Evolutionary conservation across 1,139 yeast species (phyloP), one percentile per base, ranked within the genome.

Genomic region (Arxiozyma bovina): DNA sequence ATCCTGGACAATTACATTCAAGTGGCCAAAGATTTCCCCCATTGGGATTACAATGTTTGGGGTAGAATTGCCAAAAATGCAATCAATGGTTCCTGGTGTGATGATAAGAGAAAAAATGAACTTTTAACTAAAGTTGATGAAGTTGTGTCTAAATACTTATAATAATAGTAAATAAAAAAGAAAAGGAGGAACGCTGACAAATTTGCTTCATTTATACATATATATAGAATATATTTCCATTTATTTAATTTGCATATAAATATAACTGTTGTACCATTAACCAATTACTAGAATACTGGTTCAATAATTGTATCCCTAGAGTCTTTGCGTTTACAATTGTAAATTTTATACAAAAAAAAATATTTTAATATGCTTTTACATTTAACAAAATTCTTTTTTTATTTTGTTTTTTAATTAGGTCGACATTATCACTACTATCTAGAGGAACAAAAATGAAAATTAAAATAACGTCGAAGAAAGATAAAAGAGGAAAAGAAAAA

Each of bases 61-160:
- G 73, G 74, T 50, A 64, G 63, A 49, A 78, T 84, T 60, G 85
- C 84, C 1, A 69, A 71, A 57, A 80, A 82, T 64, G 77, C 84
- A 54, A 83, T 85, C 57, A 69, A 76, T n/a, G 90, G 90, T 20
- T 83, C 89, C 4, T 84, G 89, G 88, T 78, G 85, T 62, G 77
- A 75, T 17, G 73, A 65, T 9, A 77, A 85, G 64, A 80, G 84
- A 66, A 67, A 73, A 51, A 65, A 70, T 46, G 77, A 74, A 51
- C 69, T 85, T 55, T 61, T 71, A 47, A 63, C 61, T 4, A 68
- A 68, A 54, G 77, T 84, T 27, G 80, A 79, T 42, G 66, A 60
- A 2, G 83, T 83, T 27, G 70, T 75, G 52, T 62, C 62, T 27
- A 82, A 80, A 64, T 80, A 79, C 42, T n/a, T 50, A 22, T 17